These are phyloP conservation scores for Ustilago lituana DNA, from an alignment of 1,284 basidiomycete species.

Conservation along the genomic window DNA sequence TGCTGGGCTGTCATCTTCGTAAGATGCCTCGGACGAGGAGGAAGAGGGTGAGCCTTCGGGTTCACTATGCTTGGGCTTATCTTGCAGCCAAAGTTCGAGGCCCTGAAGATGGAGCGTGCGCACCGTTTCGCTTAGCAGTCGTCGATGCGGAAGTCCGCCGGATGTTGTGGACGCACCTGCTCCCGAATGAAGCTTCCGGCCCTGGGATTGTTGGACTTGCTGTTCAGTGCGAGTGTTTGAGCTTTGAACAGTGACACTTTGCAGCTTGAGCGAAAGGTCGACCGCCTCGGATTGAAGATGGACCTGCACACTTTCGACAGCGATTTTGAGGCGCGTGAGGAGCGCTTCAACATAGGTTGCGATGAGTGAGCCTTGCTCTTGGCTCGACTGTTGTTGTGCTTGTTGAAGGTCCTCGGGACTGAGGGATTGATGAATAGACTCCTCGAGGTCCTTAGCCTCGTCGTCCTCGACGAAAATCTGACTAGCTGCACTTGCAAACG, in stretches of 20 bases:
- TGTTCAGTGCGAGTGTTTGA: constrained; percentile 32
- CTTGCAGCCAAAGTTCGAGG: constrained; percentile 23
- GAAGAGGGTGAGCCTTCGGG: constrained; percentile 6
- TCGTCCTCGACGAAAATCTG: constrained; percentile 39
- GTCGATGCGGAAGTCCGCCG: not conserved
- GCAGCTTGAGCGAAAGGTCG: constrained; percentile 31
- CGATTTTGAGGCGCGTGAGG: constrained; percentile 48
- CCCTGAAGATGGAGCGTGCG: constrained; percentile 24
- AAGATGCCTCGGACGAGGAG: constrained; percentile 25
- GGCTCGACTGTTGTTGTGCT: not conserved
- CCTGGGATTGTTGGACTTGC: not conserved
- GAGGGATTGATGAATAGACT: constrained; percentile 53
- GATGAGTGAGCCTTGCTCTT: constrained; percentile 35
- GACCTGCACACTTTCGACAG: constrained; percentile 26
- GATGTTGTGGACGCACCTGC: too few relatives aligned
- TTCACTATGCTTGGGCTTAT: constrained; percentile 1
- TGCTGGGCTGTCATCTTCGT: not conserved
- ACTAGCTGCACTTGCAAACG: constrained; percentile 48
- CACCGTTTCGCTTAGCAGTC: constrained; percentile 24
- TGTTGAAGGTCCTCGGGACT: constrained; percentile 8
- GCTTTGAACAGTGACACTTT: constrained; percentile 18
- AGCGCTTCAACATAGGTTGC: constrained; percentile 51
- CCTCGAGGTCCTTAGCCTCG: constrained; percentile 49
- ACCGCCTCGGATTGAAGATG: constrained; percentile 16
- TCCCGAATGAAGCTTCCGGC: too few relatives aligned